phyloP scores from a whole-genome alignment of 441 rosid genomes.

The Pelargonium citronellum region DNA sequence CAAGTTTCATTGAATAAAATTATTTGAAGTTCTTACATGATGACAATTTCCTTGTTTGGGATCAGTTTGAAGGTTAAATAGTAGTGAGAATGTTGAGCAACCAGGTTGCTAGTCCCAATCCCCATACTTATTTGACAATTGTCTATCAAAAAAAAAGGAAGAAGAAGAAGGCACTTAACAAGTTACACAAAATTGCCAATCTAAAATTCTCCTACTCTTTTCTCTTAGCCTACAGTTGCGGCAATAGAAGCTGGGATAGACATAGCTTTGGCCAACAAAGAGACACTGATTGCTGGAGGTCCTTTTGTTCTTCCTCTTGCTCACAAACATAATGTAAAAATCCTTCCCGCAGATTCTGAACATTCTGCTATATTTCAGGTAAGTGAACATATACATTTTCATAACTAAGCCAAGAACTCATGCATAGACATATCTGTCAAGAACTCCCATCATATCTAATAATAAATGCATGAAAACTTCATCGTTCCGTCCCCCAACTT shows the following conservation, averaged over 20 bases:
- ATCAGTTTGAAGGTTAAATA: not conserved
- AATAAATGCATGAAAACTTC: slow-evolving; percentile 14
- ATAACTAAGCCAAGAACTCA: not conserved
- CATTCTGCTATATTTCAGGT: slow-evolving; percentile 98
- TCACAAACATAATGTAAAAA: slow-evolving; percentile 74
- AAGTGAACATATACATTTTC: slow-evolving; percentile 10
- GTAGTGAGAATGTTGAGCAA: not conserved
- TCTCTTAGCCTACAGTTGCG: slow-evolving; percentile 78
- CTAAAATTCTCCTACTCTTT: slow-evolving; percentile 10
- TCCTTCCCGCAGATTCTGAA: slow-evolving; percentile 96
- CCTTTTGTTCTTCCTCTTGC: slow-evolving; percentile 95
- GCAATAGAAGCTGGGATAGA: slow-evolving; percentile 95
- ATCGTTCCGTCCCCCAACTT: slow-evolving; percentile 6
- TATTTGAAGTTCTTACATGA: not conserved
- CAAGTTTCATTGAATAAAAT: not conserved
- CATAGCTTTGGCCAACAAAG: slow-evolving; percentile 91
- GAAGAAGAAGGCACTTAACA: too few relatives aligned
- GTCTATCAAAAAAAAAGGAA: too few relatives aligned
- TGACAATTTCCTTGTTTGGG: not conserved
- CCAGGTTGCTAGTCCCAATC: too few relatives aligned
- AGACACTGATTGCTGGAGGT: slow-evolving; percentile 92
- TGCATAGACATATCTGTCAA: not conserved
- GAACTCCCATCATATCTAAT: slow-evolving; percentile 1
- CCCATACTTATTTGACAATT: too few relatives aligned
- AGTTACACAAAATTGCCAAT: slow-evolving; percentile 12